Evolutionary conservation across 176 grass and related monocot genomes (phyloP).

Genomic region (Tillandsia fasciculata): DNA sequence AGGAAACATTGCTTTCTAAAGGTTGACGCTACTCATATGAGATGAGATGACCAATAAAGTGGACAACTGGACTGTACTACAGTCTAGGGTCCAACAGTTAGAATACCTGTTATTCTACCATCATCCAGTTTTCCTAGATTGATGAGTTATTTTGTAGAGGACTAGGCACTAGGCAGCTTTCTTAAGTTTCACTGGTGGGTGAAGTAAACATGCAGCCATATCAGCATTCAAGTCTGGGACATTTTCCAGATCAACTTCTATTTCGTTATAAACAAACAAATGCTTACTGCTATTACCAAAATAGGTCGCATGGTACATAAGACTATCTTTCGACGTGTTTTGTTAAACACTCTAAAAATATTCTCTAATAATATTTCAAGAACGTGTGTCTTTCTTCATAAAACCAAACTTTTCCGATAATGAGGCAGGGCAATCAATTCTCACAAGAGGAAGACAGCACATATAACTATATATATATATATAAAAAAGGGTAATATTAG

Average conservation of each 20-base stretch:
- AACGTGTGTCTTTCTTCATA: background rate
- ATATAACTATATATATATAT: too few species aligned
- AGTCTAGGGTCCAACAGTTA: background rate
- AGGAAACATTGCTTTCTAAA: background rate
- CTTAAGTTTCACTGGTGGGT: background rate
- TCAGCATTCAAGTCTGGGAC: background rate
- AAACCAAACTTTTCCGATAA: background rate
- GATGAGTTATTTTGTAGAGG: background rate
- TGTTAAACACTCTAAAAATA: background rate
- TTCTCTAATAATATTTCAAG: background rate
- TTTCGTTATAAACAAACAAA: background rate
- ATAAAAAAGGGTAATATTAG: background rate
- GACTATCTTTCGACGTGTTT: background rate
- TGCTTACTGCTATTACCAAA: background rate
- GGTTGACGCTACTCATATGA: background rate
- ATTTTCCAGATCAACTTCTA: background rate
- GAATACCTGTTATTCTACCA: background rate
- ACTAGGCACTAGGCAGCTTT: background rate
- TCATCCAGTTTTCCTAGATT: too few species aligned
- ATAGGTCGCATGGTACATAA: background rate
- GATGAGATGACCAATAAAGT: background rate
- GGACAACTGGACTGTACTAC: background rate
- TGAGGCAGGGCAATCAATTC: background rate
- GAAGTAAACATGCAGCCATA: background rate
- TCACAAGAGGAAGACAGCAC: background rate